Conservation (phyloP, 148 eudicot species). For the Fagopyrum esculentum region DNA sequence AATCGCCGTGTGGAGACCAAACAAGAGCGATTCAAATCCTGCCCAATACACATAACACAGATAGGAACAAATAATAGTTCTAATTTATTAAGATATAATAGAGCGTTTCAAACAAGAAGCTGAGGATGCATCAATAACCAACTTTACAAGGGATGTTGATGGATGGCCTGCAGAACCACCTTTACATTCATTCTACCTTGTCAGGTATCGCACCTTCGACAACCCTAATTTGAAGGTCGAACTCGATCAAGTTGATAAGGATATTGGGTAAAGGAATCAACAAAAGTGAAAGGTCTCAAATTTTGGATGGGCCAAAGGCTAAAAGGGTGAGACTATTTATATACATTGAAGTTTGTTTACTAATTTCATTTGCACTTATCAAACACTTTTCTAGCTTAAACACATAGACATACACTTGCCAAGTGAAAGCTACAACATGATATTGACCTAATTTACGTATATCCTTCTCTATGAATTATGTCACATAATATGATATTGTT, state of each 20-base stretch:
- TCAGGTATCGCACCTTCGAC: conserved; percentile 52
- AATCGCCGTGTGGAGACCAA: too few species aligned
- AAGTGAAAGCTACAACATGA: too few species aligned
- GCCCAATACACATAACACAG: too few species aligned
- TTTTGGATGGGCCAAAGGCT: conserved; percentile 7
- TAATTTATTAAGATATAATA: too few species aligned
- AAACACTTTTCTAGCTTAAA: too few species aligned
- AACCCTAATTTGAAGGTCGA: conserved; percentile 59
- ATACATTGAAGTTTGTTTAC: background rate
- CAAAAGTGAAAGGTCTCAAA: conserved; percentile 6
- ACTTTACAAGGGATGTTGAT: conserved; percentile 62
- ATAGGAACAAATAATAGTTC: too few species aligned
- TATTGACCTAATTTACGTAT: too few species aligned
- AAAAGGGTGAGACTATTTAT: conserved; percentile 1
- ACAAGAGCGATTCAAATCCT: too few species aligned
- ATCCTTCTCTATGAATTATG: too few species aligned
- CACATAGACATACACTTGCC: too few species aligned
- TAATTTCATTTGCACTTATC: too few species aligned
- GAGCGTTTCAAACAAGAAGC: conserved; percentile 38
- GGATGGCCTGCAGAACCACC: conserved; percentile 71
- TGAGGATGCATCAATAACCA: conserved; percentile 25
- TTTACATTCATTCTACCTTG: conserved; percentile 53
- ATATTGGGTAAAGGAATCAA: conserved; percentile 39
- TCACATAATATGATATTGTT: too few species aligned
- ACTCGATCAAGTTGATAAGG: conserved; percentile 54